Percentiles rank a stretch among this genome's conserved stretches.
Conservation (phyloP, 345 rosid species). For the Adansonia digitata region DNA sequence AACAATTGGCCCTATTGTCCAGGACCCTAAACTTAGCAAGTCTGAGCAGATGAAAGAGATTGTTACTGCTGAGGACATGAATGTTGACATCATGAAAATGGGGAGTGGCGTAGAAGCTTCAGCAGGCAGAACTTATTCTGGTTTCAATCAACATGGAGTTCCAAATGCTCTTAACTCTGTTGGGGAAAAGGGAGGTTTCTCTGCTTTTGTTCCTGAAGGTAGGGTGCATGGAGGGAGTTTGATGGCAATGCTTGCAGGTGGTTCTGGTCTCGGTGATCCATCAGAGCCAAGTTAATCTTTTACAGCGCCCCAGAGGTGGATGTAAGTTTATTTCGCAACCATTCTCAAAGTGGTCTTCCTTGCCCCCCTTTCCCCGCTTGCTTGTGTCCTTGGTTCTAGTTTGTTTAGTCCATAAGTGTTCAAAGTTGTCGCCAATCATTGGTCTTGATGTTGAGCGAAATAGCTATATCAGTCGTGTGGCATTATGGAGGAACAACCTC, state of each 20-base stretch:
- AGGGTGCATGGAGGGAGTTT: slow-evolving; percentile 96
- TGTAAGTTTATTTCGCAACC: slow-evolving; percentile 31
- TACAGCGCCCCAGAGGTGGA: slow-evolving; percentile 40
- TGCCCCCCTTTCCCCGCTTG: neutral
- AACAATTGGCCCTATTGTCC: slow-evolving; percentile 47
- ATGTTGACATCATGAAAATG: slow-evolving; percentile 36
- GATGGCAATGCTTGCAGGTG: slow-evolving; percentile 59
- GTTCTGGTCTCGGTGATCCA: slow-evolving; percentile 31
- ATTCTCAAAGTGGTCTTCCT: slow-evolving; percentile 10
- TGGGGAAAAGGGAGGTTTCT: slow-evolving; percentile 24
- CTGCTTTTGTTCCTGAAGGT: slow-evolving; percentile 70
- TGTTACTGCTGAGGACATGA: slow-evolving; percentile 45
- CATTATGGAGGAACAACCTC: slow-evolving; percentile 1
- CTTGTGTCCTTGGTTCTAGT: slow-evolving; percentile 7
- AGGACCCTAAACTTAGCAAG: slow-evolving; percentile 37
- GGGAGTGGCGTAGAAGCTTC: slow-evolving; percentile 29
- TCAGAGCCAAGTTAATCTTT: slow-evolving; percentile 24
- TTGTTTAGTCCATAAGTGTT: slow-evolving; percentile 19
- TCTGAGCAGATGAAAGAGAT: slow-evolving; percentile 51
- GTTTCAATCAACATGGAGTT: slow-evolving; percentile 33
- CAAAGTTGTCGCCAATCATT: slow-evolving; percentile 15
- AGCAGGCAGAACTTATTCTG: slow-evolving; percentile 25
- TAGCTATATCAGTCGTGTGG: slow-evolving; percentile 1
- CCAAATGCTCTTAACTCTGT: slow-evolving; percentile 15
- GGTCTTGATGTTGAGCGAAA: slow-evolving; percentile 9